Percentiles rank a stretch among this genome's conserved stretches.
These are phyloP conservation scores for Nicotiana tomentosiformis DNA, from an alignment of 257 asterid species.

Conservation along the genomic window DNA sequence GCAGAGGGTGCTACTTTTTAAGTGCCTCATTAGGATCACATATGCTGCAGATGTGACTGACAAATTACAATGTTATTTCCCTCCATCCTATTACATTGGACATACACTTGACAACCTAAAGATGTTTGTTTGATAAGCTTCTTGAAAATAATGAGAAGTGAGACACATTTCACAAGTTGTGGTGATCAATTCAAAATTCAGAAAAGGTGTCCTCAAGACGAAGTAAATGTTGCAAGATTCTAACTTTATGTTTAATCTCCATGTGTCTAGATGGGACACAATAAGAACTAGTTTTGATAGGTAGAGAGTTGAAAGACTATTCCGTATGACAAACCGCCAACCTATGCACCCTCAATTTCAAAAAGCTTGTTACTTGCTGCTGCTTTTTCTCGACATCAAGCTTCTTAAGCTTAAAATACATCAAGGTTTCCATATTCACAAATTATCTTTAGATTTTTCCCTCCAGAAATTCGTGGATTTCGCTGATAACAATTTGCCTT, in stretches of 20 bases:
- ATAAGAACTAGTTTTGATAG: background rate
- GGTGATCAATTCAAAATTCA: background rate
- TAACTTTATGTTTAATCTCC: background rate
- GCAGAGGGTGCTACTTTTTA: background rate
- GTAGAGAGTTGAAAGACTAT: background rate
- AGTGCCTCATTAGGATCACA: background rate
- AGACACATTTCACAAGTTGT: background rate
- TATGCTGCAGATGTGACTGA: background rate
- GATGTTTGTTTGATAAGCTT: background rate
- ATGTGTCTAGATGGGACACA: background rate
- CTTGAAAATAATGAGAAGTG: background rate
- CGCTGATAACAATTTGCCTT: background rate
- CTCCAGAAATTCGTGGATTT: background rate
- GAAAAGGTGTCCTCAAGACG: background rate
- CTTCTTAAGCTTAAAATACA: background rate
- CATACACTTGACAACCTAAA: background rate
- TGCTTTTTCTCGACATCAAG: background rate
- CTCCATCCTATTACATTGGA: background rate
- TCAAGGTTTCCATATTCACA: background rate
- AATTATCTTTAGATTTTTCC: background rate
- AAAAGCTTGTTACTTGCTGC: background rate
- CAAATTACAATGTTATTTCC: background rate
- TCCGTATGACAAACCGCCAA: background rate
- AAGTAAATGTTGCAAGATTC: background rate
- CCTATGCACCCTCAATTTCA: background rate